Evolutionary conservation across 306 rosid genomes (phyloP).

Genomic region (Medicago ruthenica): DNA sequence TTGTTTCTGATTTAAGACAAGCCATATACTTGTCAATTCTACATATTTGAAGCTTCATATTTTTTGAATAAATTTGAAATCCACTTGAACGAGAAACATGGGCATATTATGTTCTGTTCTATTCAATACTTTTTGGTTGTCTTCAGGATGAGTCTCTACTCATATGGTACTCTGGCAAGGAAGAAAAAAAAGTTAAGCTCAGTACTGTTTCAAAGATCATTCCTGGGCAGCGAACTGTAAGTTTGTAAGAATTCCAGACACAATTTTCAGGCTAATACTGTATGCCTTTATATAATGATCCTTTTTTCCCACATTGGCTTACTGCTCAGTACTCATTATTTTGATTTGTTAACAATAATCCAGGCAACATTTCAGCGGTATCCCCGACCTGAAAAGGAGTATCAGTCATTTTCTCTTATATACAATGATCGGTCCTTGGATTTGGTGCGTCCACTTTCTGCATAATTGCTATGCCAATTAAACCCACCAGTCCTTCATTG

Average conservation of each 20-base stretch:
- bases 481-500: conserved; percentile 12
- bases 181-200: conserved; percentile 80
- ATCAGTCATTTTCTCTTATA: conserved; percentile 96
- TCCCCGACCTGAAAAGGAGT: conserved; percentile 97
- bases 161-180: conserved; percentile 91
- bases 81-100: conserved; percentile 13
- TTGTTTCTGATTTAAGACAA: conserved; percentile 42
- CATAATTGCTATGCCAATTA: conserved; percentile 27
- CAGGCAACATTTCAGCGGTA: conserved; percentile 97
- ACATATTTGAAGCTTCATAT: conserved; percentile 2
- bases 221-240: conserved; percentile 98
- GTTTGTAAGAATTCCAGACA: conserved; percentile 50
- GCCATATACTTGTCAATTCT: conserved; percentile 26
- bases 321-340: conserved; percentile 41
- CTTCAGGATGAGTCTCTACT: conserved; percentile 84
- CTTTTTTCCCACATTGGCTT: conserved; percentile 27
- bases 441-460: conserved; percentile 73
- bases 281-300: conserved; percentile 36
- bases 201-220: conserved; percentile 81
- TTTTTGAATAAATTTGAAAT: conserved; percentile 28
- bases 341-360: conserved; percentile 44
- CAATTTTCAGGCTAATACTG: conserved; percentile 36
- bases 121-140: conserved; percentile 37
- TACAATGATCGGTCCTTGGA: conserved; percentile 85
- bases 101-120: conserved; percentile 41